These are phyloP conservation scores for Volvariella volvacea DNA, from an alignment of 1,284 basidiomycete genomes.

Conservation along the genomic window DNA sequence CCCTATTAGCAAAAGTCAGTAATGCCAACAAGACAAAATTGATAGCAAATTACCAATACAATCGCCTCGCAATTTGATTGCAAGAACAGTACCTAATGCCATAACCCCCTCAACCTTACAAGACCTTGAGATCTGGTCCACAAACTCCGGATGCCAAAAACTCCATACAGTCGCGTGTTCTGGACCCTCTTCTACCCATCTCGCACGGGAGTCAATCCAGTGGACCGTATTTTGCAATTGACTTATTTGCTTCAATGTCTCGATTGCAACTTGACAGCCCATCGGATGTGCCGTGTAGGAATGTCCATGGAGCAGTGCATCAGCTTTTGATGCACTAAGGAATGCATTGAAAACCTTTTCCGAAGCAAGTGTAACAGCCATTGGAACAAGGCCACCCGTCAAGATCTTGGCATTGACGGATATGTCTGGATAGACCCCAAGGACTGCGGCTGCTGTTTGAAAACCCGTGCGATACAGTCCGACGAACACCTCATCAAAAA, in stretches of 20 bases:
- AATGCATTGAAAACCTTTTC: constrained; percentile 80
- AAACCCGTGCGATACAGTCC: constrained; percentile 86
- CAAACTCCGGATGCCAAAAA: constrained; percentile 79
- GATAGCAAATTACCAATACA: constrained; percentile 40
- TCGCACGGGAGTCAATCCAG: constrained; percentile 48
- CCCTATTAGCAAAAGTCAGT: constrained; percentile 31
- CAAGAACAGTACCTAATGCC: constrained; percentile 86
- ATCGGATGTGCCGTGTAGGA: constrained; percentile 91
- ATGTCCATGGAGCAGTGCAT: constrained; percentile 91
- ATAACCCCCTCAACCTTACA: constrained; percentile 68
- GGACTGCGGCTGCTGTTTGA: constrained; percentile 54
- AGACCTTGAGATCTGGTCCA: constrained; percentile 55
- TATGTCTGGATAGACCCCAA: constrained; percentile 79
- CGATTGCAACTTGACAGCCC: constrained; percentile 87
- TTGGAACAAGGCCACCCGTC: constrained; percentile 88
- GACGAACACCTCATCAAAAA: constrained; percentile 96
- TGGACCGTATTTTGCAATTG: constrained; percentile 36
- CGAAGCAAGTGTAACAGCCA: constrained; percentile 81
- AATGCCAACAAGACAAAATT: constrained; percentile 3
- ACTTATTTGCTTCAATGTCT: constrained; percentile 67
- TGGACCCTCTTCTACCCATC: constrained; percentile 23
- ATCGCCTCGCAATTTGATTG: constrained; percentile 68
- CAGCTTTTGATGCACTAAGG: constrained; percentile 67
- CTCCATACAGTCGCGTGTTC: constrained; percentile 58
- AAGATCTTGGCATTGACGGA: constrained; percentile 91